Conservation (phyloP, 805 yeast genomes). For the Zygoascus biomembranicola region DNA sequence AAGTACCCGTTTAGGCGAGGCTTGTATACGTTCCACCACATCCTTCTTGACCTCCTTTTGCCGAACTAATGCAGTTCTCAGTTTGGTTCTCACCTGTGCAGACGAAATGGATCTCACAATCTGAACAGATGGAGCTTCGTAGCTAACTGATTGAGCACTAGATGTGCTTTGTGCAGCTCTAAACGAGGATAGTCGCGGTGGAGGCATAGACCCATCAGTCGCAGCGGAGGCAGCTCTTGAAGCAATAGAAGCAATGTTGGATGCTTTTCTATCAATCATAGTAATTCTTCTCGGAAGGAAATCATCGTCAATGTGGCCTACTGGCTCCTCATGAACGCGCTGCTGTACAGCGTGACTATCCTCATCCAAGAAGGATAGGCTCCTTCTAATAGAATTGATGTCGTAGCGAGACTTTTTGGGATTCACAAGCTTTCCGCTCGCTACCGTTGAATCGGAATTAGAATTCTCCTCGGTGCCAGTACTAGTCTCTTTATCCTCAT, state of each 20-base stretch:
- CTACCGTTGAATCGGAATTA: not conserved
- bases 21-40: not conserved
- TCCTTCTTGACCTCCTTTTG: not conserved
- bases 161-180: not conserved
- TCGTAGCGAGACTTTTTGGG: not conserved
- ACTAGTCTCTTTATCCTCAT: not conserved
- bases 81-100: not conserved
- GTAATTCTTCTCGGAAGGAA: not conserved
- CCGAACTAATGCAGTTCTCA: not conserved
- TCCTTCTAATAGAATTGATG: constrained; percentile 8
- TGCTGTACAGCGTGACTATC: constrained; percentile 12
- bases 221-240: not conserved
- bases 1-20: not conserved
- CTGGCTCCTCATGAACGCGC: not conserved
- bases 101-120: not conserved
- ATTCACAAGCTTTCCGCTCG: not conserved
- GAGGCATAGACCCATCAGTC: not conserved
- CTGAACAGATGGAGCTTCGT: not conserved
- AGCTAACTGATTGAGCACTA: not conserved
- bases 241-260: not conserved
- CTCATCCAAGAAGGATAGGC: constrained; percentile 18
- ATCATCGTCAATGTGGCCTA: not conserved
- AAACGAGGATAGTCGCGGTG: not conserved
- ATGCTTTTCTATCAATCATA: not conserved
- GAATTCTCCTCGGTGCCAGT: not conserved